Conservation (phyloP, 345 rosid species). For the Dipteronia dyeriana region DNA sequence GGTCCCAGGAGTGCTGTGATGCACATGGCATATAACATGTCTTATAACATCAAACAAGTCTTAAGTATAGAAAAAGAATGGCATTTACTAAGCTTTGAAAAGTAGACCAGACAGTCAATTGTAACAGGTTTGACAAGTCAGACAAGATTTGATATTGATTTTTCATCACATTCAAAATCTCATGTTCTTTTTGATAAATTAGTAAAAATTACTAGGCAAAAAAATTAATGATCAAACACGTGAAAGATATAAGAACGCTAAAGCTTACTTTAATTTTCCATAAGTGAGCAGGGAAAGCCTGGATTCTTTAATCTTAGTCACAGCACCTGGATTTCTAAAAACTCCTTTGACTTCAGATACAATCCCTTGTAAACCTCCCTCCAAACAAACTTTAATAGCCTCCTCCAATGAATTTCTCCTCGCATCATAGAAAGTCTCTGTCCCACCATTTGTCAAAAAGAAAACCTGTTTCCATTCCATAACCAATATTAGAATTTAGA, state of each 20-base stretch:
- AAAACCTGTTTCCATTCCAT: slow-evolving; percentile 49
- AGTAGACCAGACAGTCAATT: not conserved
- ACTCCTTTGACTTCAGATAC: slow-evolving; percentile 86
- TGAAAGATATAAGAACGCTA: slow-evolving; percentile 12
- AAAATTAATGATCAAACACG: not conserved
- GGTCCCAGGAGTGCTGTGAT: not conserved
- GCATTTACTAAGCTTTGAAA: not conserved
- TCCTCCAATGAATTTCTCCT: slow-evolving; percentile 91
- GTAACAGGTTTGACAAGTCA: not conserved
- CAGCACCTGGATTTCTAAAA: slow-evolving; percentile 70
- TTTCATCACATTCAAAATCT: not conserved
- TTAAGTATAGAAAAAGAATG: too few species aligned
- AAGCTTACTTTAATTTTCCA: slow-evolving; percentile 72
- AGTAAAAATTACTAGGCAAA: not conserved
- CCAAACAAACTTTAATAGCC: slow-evolving; percentile 70
- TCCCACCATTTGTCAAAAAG: slow-evolving; percentile 78
- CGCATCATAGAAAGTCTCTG: slow-evolving; percentile 48
- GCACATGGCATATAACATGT: not conserved
- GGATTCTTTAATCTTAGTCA: slow-evolving; percentile 75
- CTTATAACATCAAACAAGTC: not conserved
- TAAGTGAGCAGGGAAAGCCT: slow-evolving; percentile 82
- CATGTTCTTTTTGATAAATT: not conserved
- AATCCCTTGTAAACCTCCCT: slow-evolving; percentile 78
- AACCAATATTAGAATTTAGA: not conserved
- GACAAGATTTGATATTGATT: not conserved